Evolutionary conservation across 768 basidiomycete species (phyloP).

Genomic region (Dioszegia crocea): DNA sequence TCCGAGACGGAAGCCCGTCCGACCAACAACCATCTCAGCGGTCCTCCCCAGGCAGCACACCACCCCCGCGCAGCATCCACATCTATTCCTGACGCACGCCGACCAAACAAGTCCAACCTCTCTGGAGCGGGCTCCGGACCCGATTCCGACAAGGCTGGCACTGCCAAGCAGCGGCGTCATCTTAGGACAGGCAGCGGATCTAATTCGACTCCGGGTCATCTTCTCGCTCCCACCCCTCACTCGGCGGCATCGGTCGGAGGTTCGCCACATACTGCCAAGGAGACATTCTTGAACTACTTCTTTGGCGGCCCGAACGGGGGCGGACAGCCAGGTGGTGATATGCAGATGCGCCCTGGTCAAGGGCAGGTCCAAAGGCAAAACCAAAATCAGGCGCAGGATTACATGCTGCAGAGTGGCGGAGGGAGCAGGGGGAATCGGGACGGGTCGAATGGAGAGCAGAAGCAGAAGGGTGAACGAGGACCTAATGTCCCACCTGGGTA

Average conservation of each 20-base stretch:
- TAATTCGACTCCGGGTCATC: constrained; percentile 1
- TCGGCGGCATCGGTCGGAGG: constrained; percentile 13
- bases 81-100: constrained; percentile 47
- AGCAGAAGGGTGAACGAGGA: neutral
- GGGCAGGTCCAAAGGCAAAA: neutral
- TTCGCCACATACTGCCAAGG: constrained; percentile 60
- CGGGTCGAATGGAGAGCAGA: neutral
- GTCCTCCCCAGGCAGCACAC: constrained; percentile 12
- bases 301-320: constrained; percentile 62
- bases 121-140: neutral
- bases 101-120: constrained; percentile 21
- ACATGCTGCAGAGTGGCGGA: neutral
- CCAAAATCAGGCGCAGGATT: no score
- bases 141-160: neutral
- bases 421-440: neutral
- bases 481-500: constrained; percentile 5
- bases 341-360: constrained; percentile 12
- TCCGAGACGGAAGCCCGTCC: constrained; percentile 46
- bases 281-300: constrained; percentile 95
- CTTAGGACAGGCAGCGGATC: constrained; percentile 1
- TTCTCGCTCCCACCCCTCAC: constrained; percentile 11
- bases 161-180: neutral
- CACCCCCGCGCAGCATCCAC: constrained; percentile 60
- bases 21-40: constrained; percentile 15
- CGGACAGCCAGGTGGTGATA: neutral